A percentile compares a stretch with the other conserved stretches of the same genome.
phyloP scores from a whole-genome alignment of 208 protist genomes.

The Leishmania guyanensis region DNA sequence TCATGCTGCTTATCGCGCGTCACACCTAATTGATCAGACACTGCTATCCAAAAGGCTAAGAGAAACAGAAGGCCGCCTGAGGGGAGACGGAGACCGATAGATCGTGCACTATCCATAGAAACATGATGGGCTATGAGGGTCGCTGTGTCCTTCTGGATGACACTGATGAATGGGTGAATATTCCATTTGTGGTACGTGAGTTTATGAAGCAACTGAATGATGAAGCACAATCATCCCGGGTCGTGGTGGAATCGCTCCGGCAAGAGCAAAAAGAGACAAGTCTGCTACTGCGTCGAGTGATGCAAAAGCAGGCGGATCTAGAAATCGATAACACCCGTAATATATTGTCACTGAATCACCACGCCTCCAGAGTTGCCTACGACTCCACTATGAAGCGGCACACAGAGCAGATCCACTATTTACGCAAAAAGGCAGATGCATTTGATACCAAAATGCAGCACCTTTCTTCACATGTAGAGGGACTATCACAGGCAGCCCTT shows the following conservation, averaged over 20 bases:
- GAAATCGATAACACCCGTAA: conserved; percentile 56
- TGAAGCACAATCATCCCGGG: conserved; percentile 38
- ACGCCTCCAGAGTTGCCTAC: background rate
- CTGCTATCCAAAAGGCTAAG: background rate
- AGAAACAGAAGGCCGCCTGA: background rate
- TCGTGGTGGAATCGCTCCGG: conserved; percentile 35
- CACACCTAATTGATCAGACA: background rate
- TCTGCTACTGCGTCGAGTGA: conserved; percentile 40
- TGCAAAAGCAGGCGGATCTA: conserved; percentile 61
- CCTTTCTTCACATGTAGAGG: background rate
- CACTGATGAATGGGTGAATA: conserved; percentile 81
- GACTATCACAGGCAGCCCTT: background rate
- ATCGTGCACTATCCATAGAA: conserved; percentile 4
- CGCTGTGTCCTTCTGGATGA: conserved; percentile 41
- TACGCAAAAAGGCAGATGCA: conserved; percentile 32
- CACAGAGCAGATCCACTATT: conserved; percentile 26
- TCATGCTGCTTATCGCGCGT: background rate
- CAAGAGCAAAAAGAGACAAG: conserved; percentile 55
- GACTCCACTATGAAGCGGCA: conserved; percentile 17
- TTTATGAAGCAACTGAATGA: conserved; percentile 61
- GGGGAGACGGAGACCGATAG: background rate
- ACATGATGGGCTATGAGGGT: conserved; percentile 35
- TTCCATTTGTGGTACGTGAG: conserved; percentile 62
- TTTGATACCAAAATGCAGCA: conserved; percentile 30
- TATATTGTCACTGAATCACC: conserved; percentile 23